Percentiles rank a stretch among this genome's conserved stretches.
These are phyloP conservation scores for Diaporthe sp. DNA, from an alignment of 2,329 filamentous ascomycete genomes.

Conservation along the genomic window DNA sequence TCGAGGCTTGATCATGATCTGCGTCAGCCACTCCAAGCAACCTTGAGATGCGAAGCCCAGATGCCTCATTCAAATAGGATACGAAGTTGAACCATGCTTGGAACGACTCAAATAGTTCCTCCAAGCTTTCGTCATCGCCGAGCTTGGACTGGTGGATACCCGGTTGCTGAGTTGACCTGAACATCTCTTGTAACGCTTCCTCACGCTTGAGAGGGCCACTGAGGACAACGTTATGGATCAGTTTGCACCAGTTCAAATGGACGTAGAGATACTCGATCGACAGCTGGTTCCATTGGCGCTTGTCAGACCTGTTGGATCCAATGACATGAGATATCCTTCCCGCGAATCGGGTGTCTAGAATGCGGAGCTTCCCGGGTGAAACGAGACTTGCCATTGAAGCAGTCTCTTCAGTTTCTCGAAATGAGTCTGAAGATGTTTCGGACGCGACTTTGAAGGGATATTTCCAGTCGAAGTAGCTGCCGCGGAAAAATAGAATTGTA, in stretches of 20 bases:
- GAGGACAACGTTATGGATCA: background rate
- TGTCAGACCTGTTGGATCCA: background rate
- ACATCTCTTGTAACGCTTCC: background rate
- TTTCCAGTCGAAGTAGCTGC: background rate
- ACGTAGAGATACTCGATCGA: background rate
- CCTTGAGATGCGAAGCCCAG: background rate
- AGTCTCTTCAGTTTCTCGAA: background rate
- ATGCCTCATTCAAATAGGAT: background rate
- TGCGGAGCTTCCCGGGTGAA: background rate
- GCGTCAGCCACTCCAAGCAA: no score
- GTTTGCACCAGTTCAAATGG: background rate
- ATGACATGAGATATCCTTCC: background rate
- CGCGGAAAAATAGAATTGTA: background rate
- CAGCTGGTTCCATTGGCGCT: rapidly evolving
- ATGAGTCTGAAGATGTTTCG: background rate
- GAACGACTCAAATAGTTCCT: background rate
- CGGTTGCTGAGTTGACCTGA: background rate
- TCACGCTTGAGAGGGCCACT: background rate
- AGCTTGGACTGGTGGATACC: no score
- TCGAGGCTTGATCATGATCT: no score
- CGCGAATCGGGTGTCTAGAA: background rate
- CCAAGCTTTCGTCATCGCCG: background rate
- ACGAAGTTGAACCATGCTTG: background rate
- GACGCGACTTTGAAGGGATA: no score
- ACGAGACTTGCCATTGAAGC: background rate